A percentile compares a stretch with the other conserved stretches of the same genome.
Conservation (phyloP, 2,329 filamentous ascomycete genomes). For the Xylaria sp. region DNA sequence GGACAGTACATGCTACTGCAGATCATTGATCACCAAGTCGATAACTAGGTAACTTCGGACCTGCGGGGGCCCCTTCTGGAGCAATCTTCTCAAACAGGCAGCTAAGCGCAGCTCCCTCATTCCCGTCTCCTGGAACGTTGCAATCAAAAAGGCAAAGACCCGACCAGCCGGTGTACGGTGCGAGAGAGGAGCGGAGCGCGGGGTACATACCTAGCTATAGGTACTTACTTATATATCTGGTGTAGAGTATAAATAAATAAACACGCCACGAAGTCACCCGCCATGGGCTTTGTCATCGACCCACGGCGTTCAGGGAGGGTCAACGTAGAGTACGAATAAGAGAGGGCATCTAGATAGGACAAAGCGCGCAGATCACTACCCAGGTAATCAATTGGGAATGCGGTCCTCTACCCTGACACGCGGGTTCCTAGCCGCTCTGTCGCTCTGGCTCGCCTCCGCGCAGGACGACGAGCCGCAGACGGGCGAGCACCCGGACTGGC, state of each 20-base stretch:
- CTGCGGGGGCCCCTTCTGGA: neutral
- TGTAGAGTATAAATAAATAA: no score
- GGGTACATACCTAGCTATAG: conserved; percentile 14
- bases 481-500: conserved; percentile 56
- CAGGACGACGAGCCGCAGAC: conserved; percentile 47
- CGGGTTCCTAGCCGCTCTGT: conserved; percentile 15
- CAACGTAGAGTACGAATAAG: neutral
- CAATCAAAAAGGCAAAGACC: neutral
- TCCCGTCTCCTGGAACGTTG: conserved; percentile 20
- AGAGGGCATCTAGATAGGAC: no score
- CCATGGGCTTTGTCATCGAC: neutral
- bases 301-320: neutral
- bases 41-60: neutral
- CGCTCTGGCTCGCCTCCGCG: conserved; percentile 13
- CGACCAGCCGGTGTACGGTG: neutral
- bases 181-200: no score
- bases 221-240: no score
- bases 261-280: neutral
- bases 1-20: no score
- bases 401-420: neutral
- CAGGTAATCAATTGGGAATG: conserved; percentile 9
- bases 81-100: conserved; percentile 17
- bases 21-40: neutral
- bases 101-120: conserved; percentile 8
- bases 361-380: neutral